phyloP scores from a whole-genome alignment of 208 protist genomes.

The Leishmania tropica region DNA sequence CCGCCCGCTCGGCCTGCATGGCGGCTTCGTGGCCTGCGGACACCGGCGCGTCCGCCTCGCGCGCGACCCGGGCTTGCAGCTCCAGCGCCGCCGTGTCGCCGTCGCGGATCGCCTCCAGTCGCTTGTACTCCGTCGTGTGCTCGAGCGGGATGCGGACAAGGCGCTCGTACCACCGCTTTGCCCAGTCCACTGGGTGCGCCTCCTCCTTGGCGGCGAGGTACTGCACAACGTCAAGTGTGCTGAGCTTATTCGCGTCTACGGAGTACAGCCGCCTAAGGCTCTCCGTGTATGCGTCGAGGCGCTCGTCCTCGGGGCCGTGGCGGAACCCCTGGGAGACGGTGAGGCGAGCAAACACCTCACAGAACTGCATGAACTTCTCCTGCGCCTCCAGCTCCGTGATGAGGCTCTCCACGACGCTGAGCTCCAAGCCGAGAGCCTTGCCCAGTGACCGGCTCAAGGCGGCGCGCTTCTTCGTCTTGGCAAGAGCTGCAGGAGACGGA shows the following conservation, averaged over 20 bases:
- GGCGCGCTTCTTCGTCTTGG: conserved; percentile 24
- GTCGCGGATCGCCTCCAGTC: conserved; percentile 59
- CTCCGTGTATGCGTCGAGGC: conserved; percentile 75
- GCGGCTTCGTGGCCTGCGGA: conserved; percentile 30
- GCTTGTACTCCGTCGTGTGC: conserved; percentile 71
- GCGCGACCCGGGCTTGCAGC: conserved; percentile 23
- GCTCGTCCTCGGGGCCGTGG: conserved; percentile 64
- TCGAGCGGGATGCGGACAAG: conserved; percentile 74
- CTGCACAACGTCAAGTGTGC: conserved; percentile 84
- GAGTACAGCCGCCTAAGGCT: conserved; percentile 73
- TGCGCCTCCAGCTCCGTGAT: conserved; percentile 69
- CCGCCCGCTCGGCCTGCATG: conserved; percentile 27
- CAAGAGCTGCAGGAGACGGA: conserved; percentile 16
- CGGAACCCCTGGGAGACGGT: conserved; percentile 67
- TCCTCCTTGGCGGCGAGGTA: conserved; percentile 81
- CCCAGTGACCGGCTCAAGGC: conserved; percentile 48
- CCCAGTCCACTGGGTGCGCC: conserved; percentile 79
- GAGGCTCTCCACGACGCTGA: conserved; percentile 63
- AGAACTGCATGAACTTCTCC: conserved; percentile 86
- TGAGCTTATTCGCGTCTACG: conserved; percentile 58
- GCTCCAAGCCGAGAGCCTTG: conserved; percentile 68
- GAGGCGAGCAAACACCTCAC: conserved; percentile 83
- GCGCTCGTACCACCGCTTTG: conserved; percentile 85
- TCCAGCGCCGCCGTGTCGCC: conserved; percentile 42
- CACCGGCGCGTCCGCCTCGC: conserved; percentile 1